These are phyloP conservation scores for Desmodesmus armatus DNA, from an alignment of 139 green algal species.

Conservation along the genomic window DNA sequence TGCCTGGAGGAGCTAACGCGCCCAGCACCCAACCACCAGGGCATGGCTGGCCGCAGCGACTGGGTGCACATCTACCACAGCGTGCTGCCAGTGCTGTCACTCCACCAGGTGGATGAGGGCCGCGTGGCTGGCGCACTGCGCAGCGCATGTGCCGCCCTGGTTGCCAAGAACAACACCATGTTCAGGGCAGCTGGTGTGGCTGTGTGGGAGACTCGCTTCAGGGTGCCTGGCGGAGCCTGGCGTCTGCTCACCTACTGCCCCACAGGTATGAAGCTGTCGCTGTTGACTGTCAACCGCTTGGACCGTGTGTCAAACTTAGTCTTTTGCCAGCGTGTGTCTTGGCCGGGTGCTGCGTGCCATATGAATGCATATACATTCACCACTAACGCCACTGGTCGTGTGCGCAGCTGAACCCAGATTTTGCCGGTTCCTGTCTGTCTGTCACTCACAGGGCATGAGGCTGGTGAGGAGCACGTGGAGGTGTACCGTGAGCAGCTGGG, in stretches of 20 bases:
- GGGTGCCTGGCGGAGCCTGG: slow-evolving; percentile 74
- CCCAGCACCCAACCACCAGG: slow-evolving; percentile 31
- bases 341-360: too few species aligned
- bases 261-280: slow-evolving; percentile 58
- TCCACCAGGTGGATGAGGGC: slow-evolving; percentile 60
- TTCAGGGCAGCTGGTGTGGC: slow-evolving; percentile 76
- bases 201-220: slow-evolving; percentile 87
- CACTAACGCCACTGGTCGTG: too few species aligned
- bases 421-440: neutral
- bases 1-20: slow-evolving; percentile 81
- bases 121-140: slow-evolving; percentile 74
- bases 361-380: too few species aligned
- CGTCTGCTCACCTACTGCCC: slow-evolving; percentile 86
- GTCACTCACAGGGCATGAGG: slow-evolving; percentile 80
- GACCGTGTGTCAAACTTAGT: neutral
- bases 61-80: slow-evolving; percentile 89
- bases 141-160: slow-evolving; percentile 64
- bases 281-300: neutral
- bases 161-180: slow-evolving; percentile 54
- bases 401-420: too few species aligned
- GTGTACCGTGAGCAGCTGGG: slow-evolving; percentile 87
- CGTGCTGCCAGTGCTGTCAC: slow-evolving; percentile 69
- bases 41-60: slow-evolving; percentile 64
- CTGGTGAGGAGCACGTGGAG: slow-evolving; percentile 87
- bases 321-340: too few species aligned